Base-by-base conservation (phyloP, 495 filamentous ascomycete species). In the Tuber calosporum region DNA sequence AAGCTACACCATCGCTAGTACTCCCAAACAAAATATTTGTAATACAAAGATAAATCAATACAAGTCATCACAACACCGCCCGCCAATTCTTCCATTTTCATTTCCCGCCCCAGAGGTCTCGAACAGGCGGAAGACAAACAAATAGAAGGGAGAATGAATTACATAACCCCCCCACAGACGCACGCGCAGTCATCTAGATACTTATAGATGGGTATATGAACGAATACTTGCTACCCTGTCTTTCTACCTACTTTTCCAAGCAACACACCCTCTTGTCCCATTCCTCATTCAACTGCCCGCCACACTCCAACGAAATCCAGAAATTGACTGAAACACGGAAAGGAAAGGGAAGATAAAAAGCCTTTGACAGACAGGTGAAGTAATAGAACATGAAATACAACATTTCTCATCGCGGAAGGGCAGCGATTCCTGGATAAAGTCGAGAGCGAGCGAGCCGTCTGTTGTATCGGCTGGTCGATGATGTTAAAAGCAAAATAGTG, bases 371-470 rank as follows among this genome's bases (percentile, higher is more conserved):
- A 62, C 2, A 62, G 30, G 53, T 4, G n/a, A 62, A 62, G 53
- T 62, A 17, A 30, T 62, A 62, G 53, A 26, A 30, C n/a, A 58
- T 62, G 53, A 53, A 53, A 53, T 53, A 53, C 45, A 53, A 53
- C 20, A n/a, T 62, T 62, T 7, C 26, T 30, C 53, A 62, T 62
- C 53, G n/a, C 9, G 53, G 53, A 62, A 62, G n/a, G n/a, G n/a
- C 53, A 62, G 26, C 53, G 53, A 62, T 62, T 30, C 53, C n/a
- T n/a, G n/a, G 45, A 53, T 53, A 53, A 8, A 48, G 45, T 53
- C 45, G 45, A 62, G n/a, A 62, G n/a, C 11, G 45, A n/a, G 20
- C 22, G 22, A 58, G 26, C 26, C 53, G 11, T 11, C 4, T 62
- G n/a, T 17, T 4, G 53, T 62, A 11, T 62, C n/a, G 11, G 6